Evolutionary conservation across 495 filamentous ascomycete species (phyloP), one percentile per base, ranked within the genome.

Genomic region (Aspergillus nidulans): DNA sequence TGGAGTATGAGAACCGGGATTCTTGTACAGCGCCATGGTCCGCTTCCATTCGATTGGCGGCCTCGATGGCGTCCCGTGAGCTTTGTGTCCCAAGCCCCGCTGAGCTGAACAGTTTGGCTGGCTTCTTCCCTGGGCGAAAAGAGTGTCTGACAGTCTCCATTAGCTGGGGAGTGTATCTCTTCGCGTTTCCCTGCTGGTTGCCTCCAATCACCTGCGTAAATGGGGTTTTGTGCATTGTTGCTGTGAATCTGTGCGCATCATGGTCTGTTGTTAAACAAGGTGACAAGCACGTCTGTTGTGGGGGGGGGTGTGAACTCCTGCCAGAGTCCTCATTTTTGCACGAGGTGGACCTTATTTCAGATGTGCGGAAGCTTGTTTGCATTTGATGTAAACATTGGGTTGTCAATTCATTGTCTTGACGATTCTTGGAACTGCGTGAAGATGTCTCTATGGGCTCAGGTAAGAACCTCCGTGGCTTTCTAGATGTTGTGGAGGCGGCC

Each of bases 361-460:
- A 30, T 47, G 3, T 4, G 3, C n/a, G 13, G 12, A 25, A 18
- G 44, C 19, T 39, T 40, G 38, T 19, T 46, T 36, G 43, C 56
- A 48, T 34, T 18, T 32, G n/a, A 6, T 26, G 40, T 38, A 30
- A 16, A 55, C 53, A 40, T 44, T 48, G 50, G 74, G 80, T 20
- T 43, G 34, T n/a, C 5, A 12, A 43, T 19, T 7, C 8, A 68
- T 15, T 72, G 77, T 12, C 71, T 76, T 56, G 24, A 25, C 19
- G 18, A n/a, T 51, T 38, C 32, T 76, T 75, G 58, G 79, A 79
- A 12, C 77, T 77, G 49, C 83, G 75, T 16, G 81, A 77, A 8
- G 80, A 77, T n/a, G 83, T 88, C 65, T 89, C 86, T 43, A 88
- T 79, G 5, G 86, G 77, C 60, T 90, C 80, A 1, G 85, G 83